Percentiles rank a stretch among this genome's conserved stretches.
phyloP scores from a whole-genome alignment of 2,329 filamentous ascomycete genomes.

The Pseudogymnoascus sp. region DNA sequence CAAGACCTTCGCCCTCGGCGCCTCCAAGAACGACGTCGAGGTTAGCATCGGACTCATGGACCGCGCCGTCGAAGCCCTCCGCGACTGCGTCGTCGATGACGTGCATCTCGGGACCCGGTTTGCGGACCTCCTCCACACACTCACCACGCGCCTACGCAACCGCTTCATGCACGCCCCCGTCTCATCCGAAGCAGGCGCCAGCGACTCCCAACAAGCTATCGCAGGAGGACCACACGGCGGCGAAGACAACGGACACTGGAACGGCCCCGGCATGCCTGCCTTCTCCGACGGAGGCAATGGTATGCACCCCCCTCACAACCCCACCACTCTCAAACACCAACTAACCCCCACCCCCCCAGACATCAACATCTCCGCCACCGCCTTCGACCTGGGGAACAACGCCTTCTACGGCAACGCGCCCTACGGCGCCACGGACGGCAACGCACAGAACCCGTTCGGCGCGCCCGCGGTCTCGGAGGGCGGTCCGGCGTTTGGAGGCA shows the following conservation, averaged over 20 bases:
- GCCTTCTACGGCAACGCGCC: constrained; percentile 42
- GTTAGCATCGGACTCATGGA: constrained; percentile 70
- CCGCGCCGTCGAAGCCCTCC: constrained; percentile 62
- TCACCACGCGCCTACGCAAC: constrained; percentile 65
- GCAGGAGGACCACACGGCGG: not conserved
- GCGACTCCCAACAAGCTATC: not conserved
- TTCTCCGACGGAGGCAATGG: not conserved
- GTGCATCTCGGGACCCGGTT: constrained; percentile 80
- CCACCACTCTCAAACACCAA: not conserved
- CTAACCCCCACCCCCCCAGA: constrained; percentile 18
- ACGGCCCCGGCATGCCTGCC: not conserved
- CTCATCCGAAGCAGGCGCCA: not conserved
- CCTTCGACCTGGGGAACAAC: constrained; percentile 49
- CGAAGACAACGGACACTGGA: not conserved
- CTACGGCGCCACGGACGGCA: constrained; percentile 18
- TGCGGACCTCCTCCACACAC: constrained; percentile 70
- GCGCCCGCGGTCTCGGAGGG: not conserved
- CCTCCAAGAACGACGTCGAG: constrained; percentile 69
- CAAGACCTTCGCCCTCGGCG: constrained; percentile 76
- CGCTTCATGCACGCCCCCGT: constrained; percentile 60
- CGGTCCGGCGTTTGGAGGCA: constrained; percentile 22
- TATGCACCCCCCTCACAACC: not conserved
- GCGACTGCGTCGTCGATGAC: constrained; percentile 74
- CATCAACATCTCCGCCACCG: constrained; percentile 49
- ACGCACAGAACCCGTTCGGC: constrained; percentile 23